Evolutionary conservation across 2,329 filamentous ascomycete species (phyloP), one percentile per base, ranked within the genome.

Genomic region (Neofusicoccum kwambonambiense): DNA sequence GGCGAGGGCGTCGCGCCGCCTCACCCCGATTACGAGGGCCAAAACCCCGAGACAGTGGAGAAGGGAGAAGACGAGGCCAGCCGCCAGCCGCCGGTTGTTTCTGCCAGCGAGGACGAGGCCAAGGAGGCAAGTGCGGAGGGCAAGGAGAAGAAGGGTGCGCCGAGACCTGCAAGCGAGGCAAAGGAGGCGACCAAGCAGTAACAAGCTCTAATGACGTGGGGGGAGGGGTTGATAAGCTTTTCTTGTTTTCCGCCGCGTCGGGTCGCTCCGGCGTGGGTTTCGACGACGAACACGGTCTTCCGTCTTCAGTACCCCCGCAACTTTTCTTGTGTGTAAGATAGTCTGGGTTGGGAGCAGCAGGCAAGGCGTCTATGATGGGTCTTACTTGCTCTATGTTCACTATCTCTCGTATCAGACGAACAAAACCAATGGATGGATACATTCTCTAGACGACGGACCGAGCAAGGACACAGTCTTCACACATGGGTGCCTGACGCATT

Each of bases 1-100:
- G 76, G 76, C 15, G 70, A 70, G 19, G 75, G 74, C 22, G 79
- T 78, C 67, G 84, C 81, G 60, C 84, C 82, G 51, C 81, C 81
- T 66, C 85, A 86, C 71, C 84, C 84, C 1, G 84, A 86, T 70
- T 82, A 81, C 2, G 81, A 88, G 69, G 86, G 84, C 37, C 79
- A 82, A 63, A 85, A 87, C 67, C 86, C 85, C 0, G 83, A 84
- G 69, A 88, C 85, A 11, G 78, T 79, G 17, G 70, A 73, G n/a
- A 69, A 73, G 62, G 72, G 71, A 2, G 76, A 77, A 66, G 71
- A 67, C 1, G 71, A 74, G 47, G 77, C 75, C 12, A 80, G 75
- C 64, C 76, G 78, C 11, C 69, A 69, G 15, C 80, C 80, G 57
- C 76, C 79, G 2, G 77, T 71, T 11, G 79, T 78, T 15, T 75